Percentiles rank a stretch among this genome's conserved stretches.
phyloP scores from a whole-genome alignment of 177 flowering plant genomes.

The Telopea speciosissima region DNA sequence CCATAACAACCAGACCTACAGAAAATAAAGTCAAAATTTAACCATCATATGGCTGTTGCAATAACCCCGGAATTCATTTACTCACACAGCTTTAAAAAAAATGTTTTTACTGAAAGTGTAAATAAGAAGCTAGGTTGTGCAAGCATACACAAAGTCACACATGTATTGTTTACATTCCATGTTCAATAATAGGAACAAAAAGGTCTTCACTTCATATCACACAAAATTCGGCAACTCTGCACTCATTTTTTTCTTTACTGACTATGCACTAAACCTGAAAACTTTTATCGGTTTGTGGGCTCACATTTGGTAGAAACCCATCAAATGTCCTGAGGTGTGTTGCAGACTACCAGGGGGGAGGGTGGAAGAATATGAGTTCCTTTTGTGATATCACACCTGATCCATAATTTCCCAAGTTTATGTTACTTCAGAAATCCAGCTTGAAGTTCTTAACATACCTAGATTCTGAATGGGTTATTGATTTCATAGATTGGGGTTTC shows the following conservation, averaged over 20 bases:
- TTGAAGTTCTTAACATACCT: not conserved
- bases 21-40: conserved; percentile 6
- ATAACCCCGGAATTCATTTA: not conserved
- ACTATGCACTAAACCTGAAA: too few species aligned
- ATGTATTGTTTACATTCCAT: not conserved
- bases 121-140: not conserved
- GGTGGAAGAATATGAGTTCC: too few species aligned
- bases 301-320: too few species aligned
- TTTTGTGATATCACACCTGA: too few species aligned
- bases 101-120: not conserved
- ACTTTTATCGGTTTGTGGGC: too few species aligned
- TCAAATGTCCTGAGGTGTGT: too few species aligned
- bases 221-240: too few species aligned
- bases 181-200: too few species aligned
- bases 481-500: not conserved
- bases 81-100: not conserved
- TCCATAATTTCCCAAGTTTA: too few species aligned
- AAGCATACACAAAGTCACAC: not conserved
- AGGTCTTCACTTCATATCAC: too few species aligned
- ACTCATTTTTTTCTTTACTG: too few species aligned
- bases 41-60: not conserved
- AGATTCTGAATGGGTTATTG: not conserved
- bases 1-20: conserved; percentile 78
- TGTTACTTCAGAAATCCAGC: not conserved
- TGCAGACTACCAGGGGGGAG: too few species aligned